Conservation (phyloP, 257 asterid species). For the Ehretia macrophylla region DNA sequence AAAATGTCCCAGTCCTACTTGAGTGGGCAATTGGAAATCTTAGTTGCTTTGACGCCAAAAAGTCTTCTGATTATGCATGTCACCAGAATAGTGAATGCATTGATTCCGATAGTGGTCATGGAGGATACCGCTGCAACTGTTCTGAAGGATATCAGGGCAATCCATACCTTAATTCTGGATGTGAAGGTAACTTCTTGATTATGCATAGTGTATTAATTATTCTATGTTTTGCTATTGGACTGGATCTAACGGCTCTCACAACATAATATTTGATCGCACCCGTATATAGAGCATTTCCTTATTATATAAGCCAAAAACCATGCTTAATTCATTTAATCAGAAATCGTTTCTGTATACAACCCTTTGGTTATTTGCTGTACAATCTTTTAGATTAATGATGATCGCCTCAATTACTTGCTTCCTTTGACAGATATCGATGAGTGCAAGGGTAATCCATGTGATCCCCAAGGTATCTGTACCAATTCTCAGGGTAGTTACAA, state of each 20-base stretch:
- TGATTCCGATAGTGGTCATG: no score
- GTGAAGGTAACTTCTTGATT: no score
- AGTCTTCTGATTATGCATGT: background rate
- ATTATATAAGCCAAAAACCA: background rate
- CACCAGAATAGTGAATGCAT: conserved; percentile 9
- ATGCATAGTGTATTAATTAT: no score
- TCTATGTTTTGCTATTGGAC: no score
- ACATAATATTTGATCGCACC: background rate
- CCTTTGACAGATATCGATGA: no score
- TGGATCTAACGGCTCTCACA: conserved; percentile 9
- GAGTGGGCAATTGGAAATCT: conserved; percentile 15
- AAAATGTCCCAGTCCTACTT: conserved; percentile 16
- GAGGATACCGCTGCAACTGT: no score
- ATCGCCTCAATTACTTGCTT: no score
- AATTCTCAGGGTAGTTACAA: conserved; percentile 25
- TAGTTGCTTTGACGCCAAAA: conserved; percentile 3
- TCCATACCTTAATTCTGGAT: no score
- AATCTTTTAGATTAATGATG: no score
- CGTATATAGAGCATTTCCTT: background rate
- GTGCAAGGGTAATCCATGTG: conserved; percentile 31
- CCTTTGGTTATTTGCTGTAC: no score
- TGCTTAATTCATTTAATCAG: background rate
- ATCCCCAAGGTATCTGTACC: conserved; percentile 19
- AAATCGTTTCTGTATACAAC: no score
- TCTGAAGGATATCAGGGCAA: no score